These are phyloP conservation scores for Phytophthora sojae DNA, from an alignment of 352 stramenopile genomes.

Conservation along the genomic window DNA sequence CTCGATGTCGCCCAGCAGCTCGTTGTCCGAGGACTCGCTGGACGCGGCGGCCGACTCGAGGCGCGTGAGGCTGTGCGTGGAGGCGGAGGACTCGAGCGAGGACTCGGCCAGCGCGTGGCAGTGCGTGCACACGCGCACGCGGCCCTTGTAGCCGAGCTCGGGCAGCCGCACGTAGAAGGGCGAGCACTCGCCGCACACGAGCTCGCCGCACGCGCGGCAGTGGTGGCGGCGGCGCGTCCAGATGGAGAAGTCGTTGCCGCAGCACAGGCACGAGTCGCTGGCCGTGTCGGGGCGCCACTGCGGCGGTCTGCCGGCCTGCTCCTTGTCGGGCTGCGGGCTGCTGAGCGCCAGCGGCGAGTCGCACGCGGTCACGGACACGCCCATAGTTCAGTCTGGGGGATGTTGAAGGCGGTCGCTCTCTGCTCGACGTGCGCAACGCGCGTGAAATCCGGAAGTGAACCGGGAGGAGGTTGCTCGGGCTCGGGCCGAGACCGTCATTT, in stretches of 20 bases:
- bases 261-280: slow-evolving; percentile 78
- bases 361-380: slow-evolving; percentile 33
- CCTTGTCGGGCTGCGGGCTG: slow-evolving; percentile 17
- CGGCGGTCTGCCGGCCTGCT: slow-evolving; percentile 25
- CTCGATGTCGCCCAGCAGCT: slow-evolving; percentile 60
- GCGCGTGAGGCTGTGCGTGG: slow-evolving; percentile 17
- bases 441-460: slow-evolving; percentile 42
- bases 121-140: slow-evolving; percentile 79
- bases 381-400: slow-evolving; percentile 12
- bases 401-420: slow-evolving; percentile 25
- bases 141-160: slow-evolving; percentile 69
- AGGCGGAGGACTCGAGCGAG: slow-evolving; percentile 41
- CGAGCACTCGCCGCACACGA: slow-evolving; percentile 80
- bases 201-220: slow-evolving; percentile 79
- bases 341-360: slow-evolving; percentile 31
- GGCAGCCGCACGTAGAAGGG: slow-evolving; percentile 65
- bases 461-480: background rate
- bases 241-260: slow-evolving; percentile 73
- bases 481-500: background rate
- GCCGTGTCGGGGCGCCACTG: slow-evolving; percentile 77
- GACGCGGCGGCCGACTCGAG: slow-evolving; percentile 39
- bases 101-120: slow-evolving; percentile 55
- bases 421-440: slow-evolving; percentile 35
- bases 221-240: slow-evolving; percentile 79
- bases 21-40: slow-evolving; percentile 62